These are phyloP conservation scores for Tetracladium marchalianum DNA, from an alignment of 495 filamentous ascomycete genomes.

Conservation along the genomic window DNA sequence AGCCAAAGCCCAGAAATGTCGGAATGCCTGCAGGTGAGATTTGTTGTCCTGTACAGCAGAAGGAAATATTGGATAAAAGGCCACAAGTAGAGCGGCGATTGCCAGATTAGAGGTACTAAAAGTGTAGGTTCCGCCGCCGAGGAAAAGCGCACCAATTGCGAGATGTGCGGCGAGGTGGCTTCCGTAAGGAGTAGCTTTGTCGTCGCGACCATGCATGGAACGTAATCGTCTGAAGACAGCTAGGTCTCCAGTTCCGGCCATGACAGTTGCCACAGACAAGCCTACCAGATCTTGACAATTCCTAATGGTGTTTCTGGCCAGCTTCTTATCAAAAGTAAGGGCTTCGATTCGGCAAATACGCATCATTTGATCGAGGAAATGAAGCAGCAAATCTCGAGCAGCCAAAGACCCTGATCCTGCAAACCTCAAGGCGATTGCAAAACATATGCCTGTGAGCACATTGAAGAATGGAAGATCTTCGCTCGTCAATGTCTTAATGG, in stretches of 20 bases:
- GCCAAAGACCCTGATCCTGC: slow-evolving; percentile 67
- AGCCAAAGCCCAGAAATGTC: slow-evolving; percentile 94
- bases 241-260: slow-evolving; percentile 93
- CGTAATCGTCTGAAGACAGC: slow-evolving; percentile 81
- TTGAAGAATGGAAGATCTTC: slow-evolving; percentile 88
- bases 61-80: slow-evolving; percentile 92
- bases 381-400: slow-evolving; percentile 71
- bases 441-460: slow-evolving; percentile 80
- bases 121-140: slow-evolving; percentile 85
- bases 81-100: slow-evolving; percentile 74
- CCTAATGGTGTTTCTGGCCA: slow-evolving; percentile 69
- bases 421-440: slow-evolving; percentile 73
- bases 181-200: slow-evolving; percentile 77
- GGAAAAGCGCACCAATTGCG: slow-evolving; percentile 82
- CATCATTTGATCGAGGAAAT: slow-evolving; percentile 81
- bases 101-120: slow-evolving; percentile 85
- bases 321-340: slow-evolving; percentile 66
- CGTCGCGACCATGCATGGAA: slow-evolving; percentile 77
- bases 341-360: slow-evolving; percentile 60
- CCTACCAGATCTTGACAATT: slow-evolving; percentile 85
- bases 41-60: slow-evolving; percentile 82
- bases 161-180: slow-evolving; percentile 90
- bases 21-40: slow-evolving; percentile 91
- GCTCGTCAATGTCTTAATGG: slow-evolving; percentile 48
- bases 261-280: slow-evolving; percentile 73